Evolutionary conservation across 768 basidiomycete species (phyloP).

Genomic region (Glaciozyma martinii): DNA sequence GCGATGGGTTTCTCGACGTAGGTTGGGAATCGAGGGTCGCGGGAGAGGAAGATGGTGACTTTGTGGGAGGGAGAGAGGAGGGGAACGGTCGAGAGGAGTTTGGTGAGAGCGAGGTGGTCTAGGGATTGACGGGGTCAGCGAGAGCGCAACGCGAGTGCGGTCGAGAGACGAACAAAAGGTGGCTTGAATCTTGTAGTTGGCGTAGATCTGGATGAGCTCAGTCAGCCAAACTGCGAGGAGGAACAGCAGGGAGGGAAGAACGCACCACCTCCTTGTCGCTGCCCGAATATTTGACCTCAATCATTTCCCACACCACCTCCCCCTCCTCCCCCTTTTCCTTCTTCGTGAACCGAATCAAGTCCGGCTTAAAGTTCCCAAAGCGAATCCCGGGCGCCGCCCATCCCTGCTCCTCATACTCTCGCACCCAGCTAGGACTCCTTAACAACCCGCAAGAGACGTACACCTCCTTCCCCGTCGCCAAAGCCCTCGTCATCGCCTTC

Average conservation of each 20-base stretch:
- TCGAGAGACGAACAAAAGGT: conserved; percentile 9
- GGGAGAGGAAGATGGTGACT: conserved; percentile 19
- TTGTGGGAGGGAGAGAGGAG: conserved; percentile 18
- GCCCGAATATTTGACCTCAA: conserved; percentile 23
- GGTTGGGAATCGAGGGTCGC: conserved; percentile 4
- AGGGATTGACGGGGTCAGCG: neutral
- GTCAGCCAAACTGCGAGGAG: accelerated
- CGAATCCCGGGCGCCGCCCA: conserved; percentile 22
- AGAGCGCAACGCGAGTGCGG: neutral
- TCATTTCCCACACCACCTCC: conserved; percentile 16
- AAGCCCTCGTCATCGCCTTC: conserved; percentile 39
- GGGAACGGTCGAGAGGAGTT: conserved; percentile 10
- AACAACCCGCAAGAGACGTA: conserved; percentile 10
- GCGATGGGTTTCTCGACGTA: conserved; percentile 6
- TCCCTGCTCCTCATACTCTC: conserved; percentile 12
- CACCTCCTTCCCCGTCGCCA: neutral
- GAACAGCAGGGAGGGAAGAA: neutral
- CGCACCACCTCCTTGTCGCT: conserved; percentile 3
- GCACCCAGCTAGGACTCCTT: conserved; percentile 8
- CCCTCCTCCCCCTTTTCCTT: neutral
- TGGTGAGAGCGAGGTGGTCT: conserved; percentile 23
- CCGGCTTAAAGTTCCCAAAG: conserved; percentile 18
- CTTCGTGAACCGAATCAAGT: conserved; percentile 15
- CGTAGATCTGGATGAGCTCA: conserved; percentile 13
- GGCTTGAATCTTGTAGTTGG: conserved; percentile 24